Base-by-base conservation (phyloP, 73 alveolate genomes). In the Uronychia setigera region DNA sequence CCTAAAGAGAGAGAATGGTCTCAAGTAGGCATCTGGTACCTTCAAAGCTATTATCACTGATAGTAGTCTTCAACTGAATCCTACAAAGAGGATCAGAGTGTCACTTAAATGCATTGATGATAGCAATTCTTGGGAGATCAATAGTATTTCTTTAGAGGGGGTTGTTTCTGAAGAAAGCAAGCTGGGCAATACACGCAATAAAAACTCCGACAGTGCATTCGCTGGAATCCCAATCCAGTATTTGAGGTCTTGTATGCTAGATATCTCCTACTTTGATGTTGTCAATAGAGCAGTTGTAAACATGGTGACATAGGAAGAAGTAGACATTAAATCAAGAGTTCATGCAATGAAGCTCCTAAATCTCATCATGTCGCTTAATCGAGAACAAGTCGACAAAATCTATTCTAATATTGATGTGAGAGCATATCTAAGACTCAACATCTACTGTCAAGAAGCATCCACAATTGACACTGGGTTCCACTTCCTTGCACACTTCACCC, bases 161-260 rank as follows among this genome's bases (percentile, higher is more conserved):
- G 19, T 46, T 5, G 67, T 46, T 19, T 46, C 67, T 46, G 67
- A 46, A 46, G 67, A 46, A 19, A 46, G 67, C 67, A 46, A 46
- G 27, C 59, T 31, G 5, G 82, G 57, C 14, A 30, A 9, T 27
- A 30, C 82, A 1, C 27, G 19, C 9, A 9, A 32, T 29, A 30
- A 9, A 1, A 76, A 31, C 9, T 27, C 19, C 5, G 82, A 46
- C n/a, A 46, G 82, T 26, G 82, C 32, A 1, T 76, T 76, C 59
- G 32, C 29, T 28, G 34, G 33, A 0, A 80, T 86, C 32, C 93
- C 93, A 0, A 26, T 80, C 13, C 33, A 77, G 31, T 86, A 59
- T 35, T 29, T 80, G 83, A 57, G 93, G 31, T 86, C 93, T 26
- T 86, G 93, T 27, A 58, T 86, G 58, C 88, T 86, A 11, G 75